These are phyloP conservation scores for Hypoxylon crocopeplum DNA, from an alignment of 495 filamentous ascomycete genomes.

Conservation along the genomic window DNA sequence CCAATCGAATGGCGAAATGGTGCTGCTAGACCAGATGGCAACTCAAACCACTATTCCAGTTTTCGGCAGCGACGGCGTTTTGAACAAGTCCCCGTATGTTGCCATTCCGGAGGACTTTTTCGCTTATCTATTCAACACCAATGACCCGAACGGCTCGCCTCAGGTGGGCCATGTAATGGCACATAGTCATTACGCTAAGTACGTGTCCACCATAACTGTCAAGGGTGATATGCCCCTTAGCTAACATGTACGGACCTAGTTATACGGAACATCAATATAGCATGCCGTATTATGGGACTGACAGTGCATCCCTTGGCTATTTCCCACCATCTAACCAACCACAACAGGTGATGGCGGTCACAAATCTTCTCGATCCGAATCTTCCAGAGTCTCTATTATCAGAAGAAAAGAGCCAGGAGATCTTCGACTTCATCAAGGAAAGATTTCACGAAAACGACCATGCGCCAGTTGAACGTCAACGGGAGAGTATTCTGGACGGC, in stretches of 20 bases:
- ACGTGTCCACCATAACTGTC: conserved; percentile 24
- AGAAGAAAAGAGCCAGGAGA: conserved; percentile 82
- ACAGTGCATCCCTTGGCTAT: conserved; percentile 57
- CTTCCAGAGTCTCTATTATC: conserved; percentile 81
- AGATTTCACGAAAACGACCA: conserved; percentile 84
- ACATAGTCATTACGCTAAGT: conserved; percentile 57
- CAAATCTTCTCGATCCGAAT: conserved; percentile 83
- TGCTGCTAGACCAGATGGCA: conserved; percentile 70
- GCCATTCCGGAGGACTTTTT: conserved; percentile 92
- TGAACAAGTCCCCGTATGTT: conserved; percentile 82
- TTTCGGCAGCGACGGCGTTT: conserved; percentile 76
- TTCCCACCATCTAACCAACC: conserved; percentile 60
- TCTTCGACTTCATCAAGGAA: conserved; percentile 84
- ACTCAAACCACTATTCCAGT: conserved; percentile 77
- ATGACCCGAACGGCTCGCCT: conserved; percentile 50
- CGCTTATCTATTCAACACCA: conserved; percentile 85
- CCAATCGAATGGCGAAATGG: conserved; percentile 58
- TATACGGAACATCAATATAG: conserved; percentile 59
- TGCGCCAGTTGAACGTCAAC: conserved; percentile 74
- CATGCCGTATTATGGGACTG: conserved; percentile 55
- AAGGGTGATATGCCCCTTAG: neutral
- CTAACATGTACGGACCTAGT: conserved; percentile 43
- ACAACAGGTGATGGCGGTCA: conserved; percentile 87
- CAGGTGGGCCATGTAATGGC: conserved; percentile 52
- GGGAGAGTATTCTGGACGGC: conserved; percentile 79